Evolutionary conservation across 106 monocot genomes (phyloP), one percentile per base, ranked within the genome.

Genomic region (Ottelia alismoides): DNA sequence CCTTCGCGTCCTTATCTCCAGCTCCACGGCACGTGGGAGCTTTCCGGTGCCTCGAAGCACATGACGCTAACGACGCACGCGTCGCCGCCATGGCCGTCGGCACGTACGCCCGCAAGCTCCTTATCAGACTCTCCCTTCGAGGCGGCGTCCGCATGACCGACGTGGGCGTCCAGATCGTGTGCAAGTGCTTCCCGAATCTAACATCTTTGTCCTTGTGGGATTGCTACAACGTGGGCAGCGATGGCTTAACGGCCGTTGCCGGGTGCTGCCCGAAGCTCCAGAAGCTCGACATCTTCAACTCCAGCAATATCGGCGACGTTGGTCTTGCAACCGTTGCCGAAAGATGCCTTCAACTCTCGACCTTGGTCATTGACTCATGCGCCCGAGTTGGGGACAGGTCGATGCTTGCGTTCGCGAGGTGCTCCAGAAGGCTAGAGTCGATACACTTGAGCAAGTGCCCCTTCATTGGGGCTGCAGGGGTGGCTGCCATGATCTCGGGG

Each of bases 71-170:
- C 26, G 67, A 67, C 58, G 11, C 22, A 7, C 49, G 58, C 4
- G 29, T 67, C 27, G 57, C 57, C 29, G 58, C 47, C 30, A 29
- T 66, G 27, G 55, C 65, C 28, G 44, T 66, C 4, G 56, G 56
- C 5, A 22, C 26, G 16, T 14, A 11, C 20, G 55, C 28, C 9
- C n/a, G 29, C 0, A 47, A 56, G 1, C 12, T 16, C 30, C 55
- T 66, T 18, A 45, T 28, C 45, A 44, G 47, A 20, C 65, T 66
- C 4, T 28, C 47, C 24, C 27, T 66, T 22, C 35, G 40, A 12
- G 56, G 2, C 12, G 11, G 19, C 21, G 23, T 25, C 6, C 0
- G 20, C 49, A 45, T 69, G 6, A 60, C 69, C 2, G 60, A 69
- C 53, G 12, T 6, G 7, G 69, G 69, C 17, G 52, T 69, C 45